A percentile compares a stretch with the other conserved stretches of the same genome.
Evolutionary conservation across 2,329 filamentous ascomycete genomes (phyloP).

Genomic region (Onygenales sp.): DNA sequence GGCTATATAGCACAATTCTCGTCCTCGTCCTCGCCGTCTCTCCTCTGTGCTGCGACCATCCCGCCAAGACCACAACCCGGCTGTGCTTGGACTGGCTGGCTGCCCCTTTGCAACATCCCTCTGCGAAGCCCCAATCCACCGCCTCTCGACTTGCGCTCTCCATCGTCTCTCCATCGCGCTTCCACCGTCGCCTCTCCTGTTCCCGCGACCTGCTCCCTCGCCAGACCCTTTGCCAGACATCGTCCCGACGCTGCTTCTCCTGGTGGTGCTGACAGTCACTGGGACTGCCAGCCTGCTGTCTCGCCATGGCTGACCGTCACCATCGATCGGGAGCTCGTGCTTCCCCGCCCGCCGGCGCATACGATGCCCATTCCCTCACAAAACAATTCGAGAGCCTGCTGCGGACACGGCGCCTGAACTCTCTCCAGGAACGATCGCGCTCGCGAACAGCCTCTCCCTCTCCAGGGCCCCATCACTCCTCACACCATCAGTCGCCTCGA

Average conservation of each 20-base stretch:
- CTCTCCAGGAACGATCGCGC: conserved; percentile 58
- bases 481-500: conserved; percentile 37
- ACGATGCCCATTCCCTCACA: conserved; percentile 71
- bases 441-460: conserved; percentile 51
- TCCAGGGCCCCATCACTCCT: conserved; percentile 17
- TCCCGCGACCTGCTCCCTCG: too few species aligned
- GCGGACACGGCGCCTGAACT: conserved; percentile 77
- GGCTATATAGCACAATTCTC: conserved; percentile 36
- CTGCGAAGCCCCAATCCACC: not conserved
- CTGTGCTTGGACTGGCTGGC: conserved; percentile 18
- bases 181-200: not conserved
- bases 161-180: conserved; percentile 1
- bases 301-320: conserved; percentile 6
- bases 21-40: conserved; percentile 6
- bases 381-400: conserved; percentile 79
- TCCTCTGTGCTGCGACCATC: conserved; percentile 38
- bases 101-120: conserved; percentile 11
- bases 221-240: not conserved
- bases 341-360: conserved; percentile 25
- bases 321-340: not conserved
- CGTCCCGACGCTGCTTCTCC: not conserved
- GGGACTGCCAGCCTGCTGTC: conserved; percentile 8
- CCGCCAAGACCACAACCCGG: conserved; percentile 11
- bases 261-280: conserved; percentile 10
- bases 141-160: not conserved